These are phyloP conservation scores for Stagonosporopsis tanaceti DNA, from an alignment of 2,329 filamentous ascomycete species.

Conservation along the genomic window DNA sequence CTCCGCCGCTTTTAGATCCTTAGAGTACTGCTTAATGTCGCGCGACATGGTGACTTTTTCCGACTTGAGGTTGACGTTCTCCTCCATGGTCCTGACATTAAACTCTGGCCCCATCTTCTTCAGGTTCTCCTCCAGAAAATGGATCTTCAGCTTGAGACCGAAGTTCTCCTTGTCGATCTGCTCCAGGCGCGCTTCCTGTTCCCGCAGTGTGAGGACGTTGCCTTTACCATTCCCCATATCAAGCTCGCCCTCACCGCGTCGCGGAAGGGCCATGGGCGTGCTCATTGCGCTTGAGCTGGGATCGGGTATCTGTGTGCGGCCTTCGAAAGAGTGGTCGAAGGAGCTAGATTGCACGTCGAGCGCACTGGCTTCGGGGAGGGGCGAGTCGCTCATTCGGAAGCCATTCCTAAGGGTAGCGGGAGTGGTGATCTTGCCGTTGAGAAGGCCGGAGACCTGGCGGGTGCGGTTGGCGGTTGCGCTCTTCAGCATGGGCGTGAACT, in stretches of 20 bases:
- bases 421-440: conserved; percentile 59
- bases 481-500: conserved; percentile 95
- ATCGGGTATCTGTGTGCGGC: conserved; percentile 78
- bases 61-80: conserved; percentile 96
- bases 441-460: conserved; percentile 49
- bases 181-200: conserved; percentile 94
- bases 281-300: conserved; percentile 80
- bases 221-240: conserved; percentile 76
- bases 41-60: conserved; percentile 88
- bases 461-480: conserved; percentile 75
- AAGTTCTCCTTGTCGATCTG: conserved; percentile 94
- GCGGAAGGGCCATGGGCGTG: conserved; percentile 78
- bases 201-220: conserved; percentile 88
- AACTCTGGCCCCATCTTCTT: conserved; percentile 88
- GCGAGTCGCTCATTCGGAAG: conserved; percentile 74
- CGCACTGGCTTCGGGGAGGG: conserved; percentile 79
- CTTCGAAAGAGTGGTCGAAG: conserved; percentile 62
- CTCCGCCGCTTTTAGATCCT: conserved; percentile 82
- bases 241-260: conserved; percentile 70
- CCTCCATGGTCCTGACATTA: conserved; percentile 86
- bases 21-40: conserved; percentile 86
- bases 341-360: conserved; percentile 53
- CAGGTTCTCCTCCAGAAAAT: conserved; percentile 92
- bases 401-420: conserved; percentile 70
- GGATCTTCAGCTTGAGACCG: conserved; percentile 62